Percentiles rank a stretch among this genome's conserved stretches.
Evolutionary conservation across 257 asterid genomes (phyloP).

Genomic region (Nicotiana undulata): DNA sequence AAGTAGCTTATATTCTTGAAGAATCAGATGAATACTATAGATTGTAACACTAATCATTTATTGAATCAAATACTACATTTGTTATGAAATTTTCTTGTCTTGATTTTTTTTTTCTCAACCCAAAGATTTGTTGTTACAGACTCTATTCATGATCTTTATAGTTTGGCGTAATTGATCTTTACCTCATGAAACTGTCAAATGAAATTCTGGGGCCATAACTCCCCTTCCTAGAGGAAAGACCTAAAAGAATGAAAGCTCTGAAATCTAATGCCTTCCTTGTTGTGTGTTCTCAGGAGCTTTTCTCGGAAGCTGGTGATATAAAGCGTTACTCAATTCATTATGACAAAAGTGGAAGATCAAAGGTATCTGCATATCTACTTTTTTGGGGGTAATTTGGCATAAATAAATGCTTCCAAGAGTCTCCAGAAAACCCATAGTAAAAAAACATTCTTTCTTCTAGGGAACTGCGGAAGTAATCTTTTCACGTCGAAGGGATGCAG

Average conservation of each 20-base stretch:
- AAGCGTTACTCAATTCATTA: conserved; percentile 66
- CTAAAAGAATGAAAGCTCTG: background rate
- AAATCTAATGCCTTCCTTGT: background rate
- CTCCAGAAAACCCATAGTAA: background rate
- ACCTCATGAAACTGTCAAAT: background rate
- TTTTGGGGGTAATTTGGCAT: background rate
- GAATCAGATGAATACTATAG: too few relatives aligned
- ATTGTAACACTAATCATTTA: too few relatives aligned
- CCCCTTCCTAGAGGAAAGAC: background rate
- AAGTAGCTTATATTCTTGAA: too few relatives aligned
- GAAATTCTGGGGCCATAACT: background rate
- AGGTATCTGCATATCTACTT: conserved; percentile 45
- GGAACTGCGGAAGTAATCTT: conserved; percentile 93
- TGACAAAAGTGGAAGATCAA: conserved; percentile 94
- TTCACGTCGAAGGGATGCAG: conserved; percentile 53
- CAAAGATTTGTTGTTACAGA: too few relatives aligned
- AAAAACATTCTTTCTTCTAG: conserved; percentile 28
- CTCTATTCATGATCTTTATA: background rate
- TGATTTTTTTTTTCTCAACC: too few relatives aligned
- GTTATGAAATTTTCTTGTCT: too few relatives aligned
- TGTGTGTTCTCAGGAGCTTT: conserved; percentile 58
- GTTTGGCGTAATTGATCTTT: background rate
- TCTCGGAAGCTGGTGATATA: conserved; percentile 87
- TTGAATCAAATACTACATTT: too few relatives aligned
- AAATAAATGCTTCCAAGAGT: background rate